Percentiles rank a stretch among this genome's conserved stretches.
These are phyloP conservation scores for Neurospora africana DNA, from an alignment of 495 filamentous ascomycete species.

Conservation along the genomic window DNA sequence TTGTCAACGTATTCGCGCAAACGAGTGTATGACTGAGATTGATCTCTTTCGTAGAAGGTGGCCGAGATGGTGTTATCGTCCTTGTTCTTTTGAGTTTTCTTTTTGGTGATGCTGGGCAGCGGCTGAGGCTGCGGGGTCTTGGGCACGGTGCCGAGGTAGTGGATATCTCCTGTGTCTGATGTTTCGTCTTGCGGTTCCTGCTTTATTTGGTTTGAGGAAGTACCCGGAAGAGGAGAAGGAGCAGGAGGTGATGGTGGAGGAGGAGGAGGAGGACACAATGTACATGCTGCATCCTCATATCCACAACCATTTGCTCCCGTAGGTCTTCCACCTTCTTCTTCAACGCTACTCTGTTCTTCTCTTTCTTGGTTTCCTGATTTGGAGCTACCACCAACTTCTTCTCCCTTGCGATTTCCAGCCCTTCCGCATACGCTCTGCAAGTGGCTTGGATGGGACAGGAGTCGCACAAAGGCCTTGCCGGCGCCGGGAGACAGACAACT, in stretches of 20 bases:
- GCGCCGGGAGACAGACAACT: not conserved
- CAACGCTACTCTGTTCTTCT: not conserved
- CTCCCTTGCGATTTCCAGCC: not conserved
- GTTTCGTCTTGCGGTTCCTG: not conserved
- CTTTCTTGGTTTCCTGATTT: not conserved
- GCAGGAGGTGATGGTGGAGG: not conserved
- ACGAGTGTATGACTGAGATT: no score
- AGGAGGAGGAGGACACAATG: not conserved
- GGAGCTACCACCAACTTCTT: not conserved
- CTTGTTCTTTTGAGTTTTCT: not conserved
- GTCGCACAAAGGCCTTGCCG: not conserved
- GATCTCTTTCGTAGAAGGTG: not conserved
- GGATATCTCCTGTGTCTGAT: not conserved
- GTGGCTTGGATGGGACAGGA: not conserved
- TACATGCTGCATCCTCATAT: not conserved
- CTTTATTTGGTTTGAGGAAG: not conserved
- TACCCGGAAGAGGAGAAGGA: not conserved
- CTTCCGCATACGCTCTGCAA: not conserved
- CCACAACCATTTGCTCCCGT: not conserved
- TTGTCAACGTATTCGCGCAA: no score
- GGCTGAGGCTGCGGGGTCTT: no score
- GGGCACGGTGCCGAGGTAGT: not conserved
- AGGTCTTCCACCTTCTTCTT: not conserved
- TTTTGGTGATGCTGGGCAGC: not conserved
- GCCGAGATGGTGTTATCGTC: not conserved